Evolutionary conservation across 352 stramenopile species (phyloP).

Genomic region (Pythium rhizo-oryzae): DNA sequence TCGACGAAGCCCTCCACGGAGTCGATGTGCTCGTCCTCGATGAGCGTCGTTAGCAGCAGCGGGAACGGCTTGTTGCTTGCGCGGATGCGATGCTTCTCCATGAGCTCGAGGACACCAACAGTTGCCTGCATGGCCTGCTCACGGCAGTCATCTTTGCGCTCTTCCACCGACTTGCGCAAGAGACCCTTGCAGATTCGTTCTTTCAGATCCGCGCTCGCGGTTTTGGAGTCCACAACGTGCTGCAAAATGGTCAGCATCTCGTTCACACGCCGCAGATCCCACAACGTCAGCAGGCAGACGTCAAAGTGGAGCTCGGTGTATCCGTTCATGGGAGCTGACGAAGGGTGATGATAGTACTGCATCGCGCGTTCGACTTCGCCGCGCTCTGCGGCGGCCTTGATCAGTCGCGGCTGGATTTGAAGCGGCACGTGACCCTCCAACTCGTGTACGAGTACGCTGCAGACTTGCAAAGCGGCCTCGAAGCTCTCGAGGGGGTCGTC

Average conservation of each 20-base stretch:
- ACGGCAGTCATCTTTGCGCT: constrained; percentile 40
- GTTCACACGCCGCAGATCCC: constrained; percentile 39
- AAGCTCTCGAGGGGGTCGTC: constrained; percentile 54
- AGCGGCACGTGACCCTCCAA: constrained; percentile 50
- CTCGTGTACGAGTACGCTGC: constrained; percentile 50
- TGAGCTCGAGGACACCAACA: constrained; percentile 54
- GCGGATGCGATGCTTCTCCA: constrained; percentile 58
- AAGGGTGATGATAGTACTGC: constrained; percentile 55
- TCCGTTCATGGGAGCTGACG: constrained; percentile 37
- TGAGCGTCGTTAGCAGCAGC: constrained; percentile 43
- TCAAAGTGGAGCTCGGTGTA: constrained; percentile 72
- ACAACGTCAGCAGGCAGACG: constrained; percentile 65
- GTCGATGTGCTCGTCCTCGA: constrained; percentile 34
- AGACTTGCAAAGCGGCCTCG: constrained; percentile 52
- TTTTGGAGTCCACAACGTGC: constrained; percentile 45
- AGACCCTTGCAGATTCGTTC: constrained; percentile 66
- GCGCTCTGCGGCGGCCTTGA: constrained; percentile 60
- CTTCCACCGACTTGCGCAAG: constrained; percentile 48
- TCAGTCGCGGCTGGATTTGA: constrained; percentile 54
- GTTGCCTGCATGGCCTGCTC: constrained; percentile 38
- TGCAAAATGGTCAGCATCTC: constrained; percentile 64
- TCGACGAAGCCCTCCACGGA: constrained; percentile 43
- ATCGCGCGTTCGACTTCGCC: constrained; percentile 60
- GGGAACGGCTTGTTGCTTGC: constrained; percentile 54
- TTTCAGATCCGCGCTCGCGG: constrained; percentile 46